A percentile compares a stretch with the other conserved stretches of the same genome.
phyloP scores from a whole-genome alignment of 202 grass and related monocot genomes.

The Bolboschoenoplectus hybrid region DNA sequence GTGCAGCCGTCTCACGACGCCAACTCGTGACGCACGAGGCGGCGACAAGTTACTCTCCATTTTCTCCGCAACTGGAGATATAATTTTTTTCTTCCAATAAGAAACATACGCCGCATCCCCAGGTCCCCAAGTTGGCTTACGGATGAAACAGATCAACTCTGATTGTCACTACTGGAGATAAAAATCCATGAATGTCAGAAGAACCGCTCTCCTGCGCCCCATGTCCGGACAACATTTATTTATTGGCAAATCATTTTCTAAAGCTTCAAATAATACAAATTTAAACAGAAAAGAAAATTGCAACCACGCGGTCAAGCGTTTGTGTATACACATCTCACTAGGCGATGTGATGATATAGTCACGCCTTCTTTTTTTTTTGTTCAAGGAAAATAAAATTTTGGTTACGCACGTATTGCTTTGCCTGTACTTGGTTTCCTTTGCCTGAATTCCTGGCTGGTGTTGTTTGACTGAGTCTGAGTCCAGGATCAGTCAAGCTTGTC shows the following conservation, averaged over 20 bases:
- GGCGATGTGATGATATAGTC: neutral
- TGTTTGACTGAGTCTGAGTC: constrained; percentile 15
- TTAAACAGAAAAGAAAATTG: neutral
- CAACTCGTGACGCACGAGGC: constrained; percentile 13
- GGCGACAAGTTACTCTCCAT: neutral
- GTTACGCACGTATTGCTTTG: neutral
- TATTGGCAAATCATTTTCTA: neutral
- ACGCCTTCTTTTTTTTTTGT: no score
- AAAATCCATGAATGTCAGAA: neutral
- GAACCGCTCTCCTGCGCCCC: neutral
- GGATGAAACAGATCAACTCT: neutral
- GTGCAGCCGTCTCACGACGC: constrained; percentile 3
- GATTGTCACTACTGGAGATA: neutral
- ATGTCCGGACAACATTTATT: constrained; percentile 8
- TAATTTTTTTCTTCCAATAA: neutral
- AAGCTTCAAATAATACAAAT: neutral
- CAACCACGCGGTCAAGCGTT: neutral
- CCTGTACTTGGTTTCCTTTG: neutral
- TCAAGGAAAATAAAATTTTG: no score
- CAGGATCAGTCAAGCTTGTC: neutral
- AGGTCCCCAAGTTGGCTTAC: neutral
- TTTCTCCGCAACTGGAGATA: neutral
- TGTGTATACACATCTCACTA: neutral
- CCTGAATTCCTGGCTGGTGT: neutral
- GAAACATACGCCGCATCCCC: neutral